Evolutionary conservation across 1,284 basidiomycete species (phyloP).

Genomic region (Moesziomyces aphidis): DNA sequence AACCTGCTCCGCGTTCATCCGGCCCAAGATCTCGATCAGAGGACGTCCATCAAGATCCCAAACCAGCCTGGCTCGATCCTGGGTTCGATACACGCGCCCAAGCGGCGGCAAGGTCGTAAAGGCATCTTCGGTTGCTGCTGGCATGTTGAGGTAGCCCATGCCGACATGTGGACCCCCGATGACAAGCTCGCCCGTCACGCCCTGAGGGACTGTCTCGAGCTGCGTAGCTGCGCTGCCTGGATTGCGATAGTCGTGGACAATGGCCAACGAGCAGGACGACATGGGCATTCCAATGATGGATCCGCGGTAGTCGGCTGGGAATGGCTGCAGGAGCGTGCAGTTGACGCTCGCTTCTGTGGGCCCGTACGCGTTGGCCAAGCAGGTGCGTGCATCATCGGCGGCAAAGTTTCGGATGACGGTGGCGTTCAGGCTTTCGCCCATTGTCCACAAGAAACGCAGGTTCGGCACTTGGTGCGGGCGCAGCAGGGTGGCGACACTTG

Average conservation of each 20-base stretch:
- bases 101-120: conserved; percentile 10
- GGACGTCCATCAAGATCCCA: conserved; percentile 18
- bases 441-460: conserved; percentile 25
- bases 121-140: conserved; percentile 10
- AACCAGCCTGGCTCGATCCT: conserved; percentile 20
- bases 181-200: conserved; percentile 25
- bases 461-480: conserved; percentile 10
- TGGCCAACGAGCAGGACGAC: conserved; percentile 20
- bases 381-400: background rate
- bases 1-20: conserved; percentile 31
- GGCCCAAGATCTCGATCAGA: conserved; percentile 26
- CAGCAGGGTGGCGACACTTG: conserved; percentile 25
- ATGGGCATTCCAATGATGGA: conserved; percentile 25
- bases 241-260: conserved; percentile 1
- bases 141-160: conserved; percentile 24
- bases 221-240: background rate
- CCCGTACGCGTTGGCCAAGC: conserved; percentile 30
- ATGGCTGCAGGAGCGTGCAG: conserved; percentile 26
- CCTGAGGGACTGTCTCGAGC: conserved; percentile 7
- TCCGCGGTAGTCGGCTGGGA: conserved; percentile 18
- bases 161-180: conserved; percentile 28
- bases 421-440: conserved; percentile 24
- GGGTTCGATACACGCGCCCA: conserved; percentile 21
- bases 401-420: conserved; percentile 24
- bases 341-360: conserved; percentile 36